Evolutionary conservation across 208 protist species (phyloP), one percentile per base, ranked within the genome.

Genomic region (Leishmania major): DNA sequence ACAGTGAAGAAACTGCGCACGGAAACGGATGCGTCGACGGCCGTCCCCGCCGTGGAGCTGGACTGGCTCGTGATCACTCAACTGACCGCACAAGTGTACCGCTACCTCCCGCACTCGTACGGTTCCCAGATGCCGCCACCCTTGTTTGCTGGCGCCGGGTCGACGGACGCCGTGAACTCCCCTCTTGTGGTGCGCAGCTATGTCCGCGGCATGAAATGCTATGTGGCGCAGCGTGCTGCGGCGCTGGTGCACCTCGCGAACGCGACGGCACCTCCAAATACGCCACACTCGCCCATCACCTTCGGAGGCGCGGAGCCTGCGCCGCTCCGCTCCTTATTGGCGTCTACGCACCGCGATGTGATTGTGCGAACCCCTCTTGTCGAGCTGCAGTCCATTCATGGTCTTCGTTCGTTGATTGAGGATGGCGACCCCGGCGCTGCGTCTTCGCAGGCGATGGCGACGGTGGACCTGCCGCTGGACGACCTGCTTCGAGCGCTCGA

Each of bases 61-160:
- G 85, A 95, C 78, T 93, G 80, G 84, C 59, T 84, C 4, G 80
- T 84, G 2, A 85, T 91, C 11, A 93, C 94, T 11, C 92, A 96
- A 78, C 86, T 97, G 45, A 93, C 87, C 37, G 92, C 94, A 37
- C 92, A 95, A 81, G 83, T 93, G 47, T 97, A 96, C 84, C 92
- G 94, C n/a, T 97, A 95, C 82, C 59, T 96, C 25, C 86, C 93
- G 11, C 94, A 96, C 89, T 6, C 28, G 1, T 96, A 88, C 80
- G 92, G 92, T 59, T 91, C 94, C 40, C 91, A 95, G 82, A 97
- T 97, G 94, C 93, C 94, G 4, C 89, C 94, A n/a, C 88, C 90
- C 28, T 84, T 97, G 22, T 89, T 96, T 53, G 22, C 51, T 19
- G 88, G 87, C 45, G 45, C 77, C n/a, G 57, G 81, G 22, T 82